Conservation (phyloP, 208 protist genomes). For the Leishmania turanica region DNA sequence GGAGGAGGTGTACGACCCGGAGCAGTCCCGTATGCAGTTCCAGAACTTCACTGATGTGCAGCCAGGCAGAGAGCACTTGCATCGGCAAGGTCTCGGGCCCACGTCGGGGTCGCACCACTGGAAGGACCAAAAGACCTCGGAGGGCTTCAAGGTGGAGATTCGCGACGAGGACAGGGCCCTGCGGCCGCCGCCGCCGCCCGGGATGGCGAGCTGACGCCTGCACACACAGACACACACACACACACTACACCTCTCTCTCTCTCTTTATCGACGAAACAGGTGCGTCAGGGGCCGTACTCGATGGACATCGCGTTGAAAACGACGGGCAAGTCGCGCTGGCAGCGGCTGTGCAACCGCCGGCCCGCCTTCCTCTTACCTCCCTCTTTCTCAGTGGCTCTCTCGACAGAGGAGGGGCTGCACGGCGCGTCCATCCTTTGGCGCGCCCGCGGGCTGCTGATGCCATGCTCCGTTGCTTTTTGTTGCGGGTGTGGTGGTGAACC, state of each 20-base stretch:
- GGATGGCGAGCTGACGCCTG: slow-evolving; percentile 33
- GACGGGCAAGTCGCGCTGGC: background rate
- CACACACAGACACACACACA: background rate
- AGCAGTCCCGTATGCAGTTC: slow-evolving; percentile 84
- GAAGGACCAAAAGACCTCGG: slow-evolving; percentile 58
- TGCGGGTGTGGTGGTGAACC: background rate
- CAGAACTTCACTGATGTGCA: slow-evolving; percentile 86
- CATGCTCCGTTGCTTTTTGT: background rate
- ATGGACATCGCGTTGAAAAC: background rate
- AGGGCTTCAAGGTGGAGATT: slow-evolving; percentile 72
- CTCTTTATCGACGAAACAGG: background rate
- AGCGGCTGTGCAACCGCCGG: background rate
- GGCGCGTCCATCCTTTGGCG: background rate
- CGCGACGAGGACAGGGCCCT: slow-evolving; percentile 80
- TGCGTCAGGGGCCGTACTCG: background rate
- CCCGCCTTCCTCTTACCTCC: background rate
- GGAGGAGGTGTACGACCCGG: slow-evolving; percentile 92
- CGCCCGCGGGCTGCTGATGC: too few relatives aligned
- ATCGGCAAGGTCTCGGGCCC: slow-evolving; percentile 68
- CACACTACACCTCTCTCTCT: background rate
- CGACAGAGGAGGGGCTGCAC: too few relatives aligned
- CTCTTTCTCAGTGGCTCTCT: background rate
- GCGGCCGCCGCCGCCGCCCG: slow-evolving; percentile 79
- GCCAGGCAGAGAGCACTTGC: slow-evolving; percentile 70
- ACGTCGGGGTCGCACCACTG: slow-evolving; percentile 77